Percentiles rank a stretch among this genome's conserved stretches.
These are phyloP conservation scores for Ceratocystiopsis brevicomis DNA, from an alignment of 2,329 filamentous ascomycete species.

Conservation along the genomic window DNA sequence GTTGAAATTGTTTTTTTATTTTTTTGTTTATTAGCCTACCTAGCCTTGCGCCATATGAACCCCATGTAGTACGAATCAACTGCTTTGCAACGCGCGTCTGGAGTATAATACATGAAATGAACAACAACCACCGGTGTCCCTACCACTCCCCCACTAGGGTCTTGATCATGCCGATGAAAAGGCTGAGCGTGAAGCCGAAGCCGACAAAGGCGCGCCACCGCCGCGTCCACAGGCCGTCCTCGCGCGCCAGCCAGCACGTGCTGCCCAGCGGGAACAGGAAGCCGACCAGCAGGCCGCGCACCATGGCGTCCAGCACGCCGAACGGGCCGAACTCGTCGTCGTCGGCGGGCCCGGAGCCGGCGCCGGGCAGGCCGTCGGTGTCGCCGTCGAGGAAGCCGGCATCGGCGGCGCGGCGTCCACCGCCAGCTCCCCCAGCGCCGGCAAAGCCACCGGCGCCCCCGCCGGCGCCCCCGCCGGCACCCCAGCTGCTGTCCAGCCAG, in stretches of 20 bases:
- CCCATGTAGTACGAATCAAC: neutral
- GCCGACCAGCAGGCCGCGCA: constrained; percentile 75
- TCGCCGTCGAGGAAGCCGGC: constrained; percentile 9
- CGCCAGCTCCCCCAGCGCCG: constrained; percentile 17
- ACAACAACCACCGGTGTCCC: neutral
- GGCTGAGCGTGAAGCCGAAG: constrained; percentile 64
- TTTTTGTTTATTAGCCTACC: neutral
- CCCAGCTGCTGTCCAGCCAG: constrained; percentile 61
- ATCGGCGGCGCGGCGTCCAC: constrained; percentile 8
- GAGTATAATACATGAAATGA: neutral
- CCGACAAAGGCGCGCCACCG: constrained; percentile 74
- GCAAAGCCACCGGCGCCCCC: constrained; percentile 13
- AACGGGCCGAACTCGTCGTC: constrained; percentile 26
- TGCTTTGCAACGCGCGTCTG: neutral
- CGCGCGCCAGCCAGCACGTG: constrained; percentile 65
- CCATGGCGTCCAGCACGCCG: constrained; percentile 61
- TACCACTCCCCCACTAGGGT: constrained; percentile 20
- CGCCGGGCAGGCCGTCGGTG: constrained; percentile 7
- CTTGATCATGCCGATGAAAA: constrained; percentile 53
- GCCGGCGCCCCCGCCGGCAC: constrained; percentile 18
- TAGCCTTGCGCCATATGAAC: neutral
- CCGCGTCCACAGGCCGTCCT: constrained; percentile 73
- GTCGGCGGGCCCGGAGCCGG: constrained; percentile 12
- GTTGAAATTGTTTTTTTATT: neutral
- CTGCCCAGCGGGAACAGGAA: constrained; percentile 91